Evolutionary conservation across 305 asterid species (phyloP).

Genomic region (Solanum hybrid): DNA sequence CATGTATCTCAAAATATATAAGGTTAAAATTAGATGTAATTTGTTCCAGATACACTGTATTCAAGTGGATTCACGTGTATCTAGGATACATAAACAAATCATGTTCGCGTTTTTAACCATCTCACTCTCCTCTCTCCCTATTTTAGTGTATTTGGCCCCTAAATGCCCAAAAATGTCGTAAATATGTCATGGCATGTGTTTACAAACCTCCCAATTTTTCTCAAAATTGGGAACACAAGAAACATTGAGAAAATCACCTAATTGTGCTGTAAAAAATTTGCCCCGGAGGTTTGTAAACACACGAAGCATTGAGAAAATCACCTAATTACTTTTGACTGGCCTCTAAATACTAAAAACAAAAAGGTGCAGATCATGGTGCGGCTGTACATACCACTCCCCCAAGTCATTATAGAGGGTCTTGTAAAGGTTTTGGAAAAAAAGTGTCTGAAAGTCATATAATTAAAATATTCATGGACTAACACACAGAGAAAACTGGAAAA

Average conservation of each 20-base stretch:
- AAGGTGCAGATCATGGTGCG: not conserved
- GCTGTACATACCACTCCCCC: not conserved
- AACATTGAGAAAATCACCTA: not conserved
- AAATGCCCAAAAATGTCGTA: too few species aligned
- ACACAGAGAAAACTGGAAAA: accelerated
- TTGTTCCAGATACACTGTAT: too few species aligned
- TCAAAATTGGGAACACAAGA: too few species aligned
- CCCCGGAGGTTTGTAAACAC: not conserved
- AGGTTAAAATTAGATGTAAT: too few species aligned
- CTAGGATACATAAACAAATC: too few species aligned
- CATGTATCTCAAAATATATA: too few species aligned
- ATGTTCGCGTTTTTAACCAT: not conserved
- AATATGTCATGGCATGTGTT: not conserved
- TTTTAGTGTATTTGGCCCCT: not conserved
- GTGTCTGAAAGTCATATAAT: not conserved
- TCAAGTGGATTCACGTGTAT: too few species aligned
- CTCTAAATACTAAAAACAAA: not conserved
- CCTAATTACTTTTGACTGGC: not conserved
- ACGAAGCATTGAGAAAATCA: not conserved
- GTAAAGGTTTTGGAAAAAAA: not conserved
- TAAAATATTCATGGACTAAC: too few species aligned
- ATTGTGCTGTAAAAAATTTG: not conserved
- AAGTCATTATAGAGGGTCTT: not conserved
- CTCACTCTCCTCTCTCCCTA: not conserved
- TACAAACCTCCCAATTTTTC: too few species aligned